Conservation (phyloP, 441 rosid genomes). For the Euphorbia celastroides region DNA sequence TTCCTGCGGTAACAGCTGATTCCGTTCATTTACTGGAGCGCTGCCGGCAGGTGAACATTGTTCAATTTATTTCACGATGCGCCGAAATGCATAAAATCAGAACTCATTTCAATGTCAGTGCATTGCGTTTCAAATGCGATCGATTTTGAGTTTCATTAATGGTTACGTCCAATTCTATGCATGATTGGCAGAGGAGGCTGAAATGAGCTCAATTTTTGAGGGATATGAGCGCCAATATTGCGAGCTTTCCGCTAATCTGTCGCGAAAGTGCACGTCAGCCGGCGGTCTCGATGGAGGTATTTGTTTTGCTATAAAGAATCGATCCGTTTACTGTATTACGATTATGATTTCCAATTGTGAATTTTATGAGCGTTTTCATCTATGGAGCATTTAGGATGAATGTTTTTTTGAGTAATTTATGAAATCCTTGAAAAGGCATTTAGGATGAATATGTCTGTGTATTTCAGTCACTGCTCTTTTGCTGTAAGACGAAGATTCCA, state of each 20-base stretch:
- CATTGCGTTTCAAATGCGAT: neutral
- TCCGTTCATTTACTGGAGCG: neutral
- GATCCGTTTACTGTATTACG: neutral
- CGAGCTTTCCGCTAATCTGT: conserved; percentile 75
- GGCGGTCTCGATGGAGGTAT: conserved; percentile 67
- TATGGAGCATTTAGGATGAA: too few relatives aligned
- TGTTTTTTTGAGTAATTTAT: too few relatives aligned
- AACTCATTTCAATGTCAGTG: neutral
- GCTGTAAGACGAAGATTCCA: neutral
- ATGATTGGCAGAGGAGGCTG: neutral
- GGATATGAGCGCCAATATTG: conserved; percentile 89
- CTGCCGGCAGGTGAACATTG: neutral
- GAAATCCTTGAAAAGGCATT: too few relatives aligned
- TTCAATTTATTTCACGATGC: neutral
- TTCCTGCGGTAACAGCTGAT: neutral
- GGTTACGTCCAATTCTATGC: neutral
- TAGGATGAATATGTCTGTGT: neutral
- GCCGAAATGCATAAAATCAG: conserved; percentile 3
- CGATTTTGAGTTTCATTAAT: neutral
- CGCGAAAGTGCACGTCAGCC: conserved; percentile 58
- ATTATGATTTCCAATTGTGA: neutral
- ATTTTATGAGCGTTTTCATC: neutral
- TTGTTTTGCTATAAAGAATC: neutral
- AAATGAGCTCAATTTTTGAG: conserved; percentile 69
- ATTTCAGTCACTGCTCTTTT: neutral